These are phyloP conservation scores for Coemansia sp. DNA, from an alignment of 192 early-diverging fungal species.

Conservation along the genomic window DNA sequence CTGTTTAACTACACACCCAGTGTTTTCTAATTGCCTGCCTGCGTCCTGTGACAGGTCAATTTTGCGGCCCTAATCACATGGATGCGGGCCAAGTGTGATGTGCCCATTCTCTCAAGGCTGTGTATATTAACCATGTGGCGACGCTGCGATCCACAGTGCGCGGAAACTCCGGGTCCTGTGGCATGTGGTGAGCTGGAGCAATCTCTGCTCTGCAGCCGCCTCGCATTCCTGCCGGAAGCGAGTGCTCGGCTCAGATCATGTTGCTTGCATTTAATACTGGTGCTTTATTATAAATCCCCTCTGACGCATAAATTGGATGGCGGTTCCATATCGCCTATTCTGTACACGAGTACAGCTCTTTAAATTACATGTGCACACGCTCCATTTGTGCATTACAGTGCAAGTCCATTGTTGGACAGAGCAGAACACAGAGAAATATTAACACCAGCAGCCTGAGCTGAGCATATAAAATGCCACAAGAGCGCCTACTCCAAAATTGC, in stretches of 20 bases:
- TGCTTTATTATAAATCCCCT: constrained; percentile 9
- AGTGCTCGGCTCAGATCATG: neutral
- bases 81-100: neutral
- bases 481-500: neutral
- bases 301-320: constrained; percentile 16
- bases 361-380: constrained; percentile 2
- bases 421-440: neutral
- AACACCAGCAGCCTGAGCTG: neutral
- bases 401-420: neutral
- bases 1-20: neutral
- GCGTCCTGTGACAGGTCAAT: neutral
- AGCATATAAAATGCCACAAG: neutral
- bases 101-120: neutral
- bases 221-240: neutral
- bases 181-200: constrained; percentile 4
- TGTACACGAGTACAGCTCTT: neutral
- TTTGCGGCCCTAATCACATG: neutral
- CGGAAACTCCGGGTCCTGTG: neutral
- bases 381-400: neutral
- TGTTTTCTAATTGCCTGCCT: neutral
- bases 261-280: constrained; percentile 14
- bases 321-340: neutral
- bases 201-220: constrained; percentile 1
- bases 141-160: neutral
- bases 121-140: neutral